Base-by-base conservation (phyloP, 2,329 filamentous ascomycete species). In the Fusarium brevicatenulatum region DNA sequence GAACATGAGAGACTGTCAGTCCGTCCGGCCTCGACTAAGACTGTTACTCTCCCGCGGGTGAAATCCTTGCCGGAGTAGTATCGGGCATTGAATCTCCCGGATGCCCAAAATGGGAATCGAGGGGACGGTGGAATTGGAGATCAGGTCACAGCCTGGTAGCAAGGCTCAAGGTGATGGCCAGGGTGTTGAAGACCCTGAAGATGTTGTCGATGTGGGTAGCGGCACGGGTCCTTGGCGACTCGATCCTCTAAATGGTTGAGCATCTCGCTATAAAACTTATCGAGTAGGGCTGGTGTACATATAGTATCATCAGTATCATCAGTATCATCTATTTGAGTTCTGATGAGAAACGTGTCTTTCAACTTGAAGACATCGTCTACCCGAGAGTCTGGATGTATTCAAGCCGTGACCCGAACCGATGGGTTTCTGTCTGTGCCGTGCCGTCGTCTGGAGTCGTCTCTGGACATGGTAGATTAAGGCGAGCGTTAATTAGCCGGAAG, bases 401-500 rank as follows among this genome's bases (percentile, higher is more conserved):
- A 47, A 44, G 19, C 59, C 30, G 23, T 28, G 43, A 34, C 32
- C 50, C 46, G 28, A 46, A 28, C 53, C 49, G 42, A 40, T 71
- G 40, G 52, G 32, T 28, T 32, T 36, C 42, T 57, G 53, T 61
- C 46, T 60, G 54, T 63, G 40, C 34, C 39, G 56, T 55, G 49
- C 49, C 37, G 43, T 42, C 36, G 46, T 69, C 52, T 65, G 30
- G 30, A 52, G 30, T 52, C 30, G 5, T 34, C 32, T 52, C 16
- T 52, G 15, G 34, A 47, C 59, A 54, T 63, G 42, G 46, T 36
- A 53, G 50, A 43, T 46, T 60, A 55, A 61, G 23, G 66, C 40
- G 30, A 70, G 59, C 5, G 23, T 43, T 34, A 60, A 71, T 73
- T 73, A 73, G 55, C 71, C 68, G 71, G 62, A 55, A 71, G 63